Evolutionary conservation across 2,329 filamentous ascomycete species (phyloP).

Genomic region (Paramyrothecium sp.): DNA sequence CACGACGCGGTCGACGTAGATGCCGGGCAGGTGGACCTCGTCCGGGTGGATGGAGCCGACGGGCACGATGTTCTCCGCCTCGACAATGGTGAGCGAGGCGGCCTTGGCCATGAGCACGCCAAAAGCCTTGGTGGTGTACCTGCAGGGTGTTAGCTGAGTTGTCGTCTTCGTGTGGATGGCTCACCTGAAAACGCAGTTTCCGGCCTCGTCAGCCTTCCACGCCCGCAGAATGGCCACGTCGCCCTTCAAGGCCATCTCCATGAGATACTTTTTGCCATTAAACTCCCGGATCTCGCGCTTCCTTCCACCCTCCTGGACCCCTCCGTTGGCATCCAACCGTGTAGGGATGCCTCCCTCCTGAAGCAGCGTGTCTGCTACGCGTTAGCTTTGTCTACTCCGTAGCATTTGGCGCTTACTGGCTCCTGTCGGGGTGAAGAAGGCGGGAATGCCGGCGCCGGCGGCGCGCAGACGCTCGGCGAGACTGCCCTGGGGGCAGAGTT

Average conservation of each 20-base stretch:
- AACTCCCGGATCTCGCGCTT: conserved; percentile 72
- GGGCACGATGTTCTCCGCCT: conserved; percentile 87
- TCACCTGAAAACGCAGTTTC: conserved; percentile 79
- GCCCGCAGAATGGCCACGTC: conserved; percentile 78
- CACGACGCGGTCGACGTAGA: conserved; percentile 84
- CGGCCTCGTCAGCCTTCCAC: conserved; percentile 72
- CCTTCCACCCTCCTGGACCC: conserved; percentile 61
- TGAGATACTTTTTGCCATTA: conserved; percentile 68
- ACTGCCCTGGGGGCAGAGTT: conserved; percentile 75
- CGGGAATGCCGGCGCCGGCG: conserved; percentile 74
- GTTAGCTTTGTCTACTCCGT: conserved; percentile 7
- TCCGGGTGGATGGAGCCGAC: conserved; percentile 79
- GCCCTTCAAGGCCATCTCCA: conserved; percentile 74
- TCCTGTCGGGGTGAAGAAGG: conserved; percentile 78
- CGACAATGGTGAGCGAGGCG: conserved; percentile 83
- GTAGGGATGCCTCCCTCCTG: conserved; percentile 68
- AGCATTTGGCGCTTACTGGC: conserved; percentile 45
- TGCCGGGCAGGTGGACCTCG: conserved; percentile 78
- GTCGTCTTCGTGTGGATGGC: conserved; percentile 42
- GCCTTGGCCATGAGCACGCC: conserved; percentile 87
- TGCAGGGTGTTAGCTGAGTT: conserved; percentile 24
- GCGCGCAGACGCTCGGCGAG: conserved; percentile 71
- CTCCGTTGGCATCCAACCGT: conserved; percentile 58
- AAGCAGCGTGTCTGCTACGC: conserved; percentile 54
- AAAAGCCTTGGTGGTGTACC: conserved; percentile 73